These are phyloP conservation scores for Termitomyces sp. DNA, from an alignment of 768 basidiomycete genomes.

Conservation along the genomic window DNA sequence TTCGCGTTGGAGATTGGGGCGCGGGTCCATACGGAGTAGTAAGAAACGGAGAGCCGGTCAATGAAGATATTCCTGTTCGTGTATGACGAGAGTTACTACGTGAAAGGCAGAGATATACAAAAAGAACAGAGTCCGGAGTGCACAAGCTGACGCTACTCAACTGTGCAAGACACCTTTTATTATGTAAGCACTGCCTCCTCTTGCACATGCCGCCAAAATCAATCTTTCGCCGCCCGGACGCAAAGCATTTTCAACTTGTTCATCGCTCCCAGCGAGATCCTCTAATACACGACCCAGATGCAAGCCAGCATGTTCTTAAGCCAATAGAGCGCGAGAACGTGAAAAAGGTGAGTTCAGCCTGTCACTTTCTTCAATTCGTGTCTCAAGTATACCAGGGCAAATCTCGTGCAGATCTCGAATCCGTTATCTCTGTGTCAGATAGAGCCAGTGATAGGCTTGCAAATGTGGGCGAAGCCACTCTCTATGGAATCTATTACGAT, in stretches of 20 bases:
- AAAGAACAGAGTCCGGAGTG: constrained; percentile 10
- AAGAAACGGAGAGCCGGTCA: constrained; percentile 20
- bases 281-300: constrained; percentile 89
- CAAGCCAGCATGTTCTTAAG: constrained; percentile 85
- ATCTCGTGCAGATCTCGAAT: constrained; percentile 77
- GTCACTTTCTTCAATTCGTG: constrained; percentile 11
- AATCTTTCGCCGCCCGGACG: constrained; percentile 84
- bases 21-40: constrained; percentile 37
- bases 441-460: constrained; percentile 39
- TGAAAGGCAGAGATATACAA: constrained; percentile 4
- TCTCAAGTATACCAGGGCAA: constrained; percentile 51
- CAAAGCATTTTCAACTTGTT: constrained; percentile 94
- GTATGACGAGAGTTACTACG: constrained; percentile 7
- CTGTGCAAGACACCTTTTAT: constrained; percentile 14
- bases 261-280: constrained; percentile 96
- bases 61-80: constrained; percentile 19
- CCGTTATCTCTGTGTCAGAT: constrained; percentile 42
- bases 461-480: constrained; percentile 81
- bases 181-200: constrained; percentile 28
- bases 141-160: constrained; percentile 13
- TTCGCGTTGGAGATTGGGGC: constrained; percentile 68
- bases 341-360: constrained; percentile 45
- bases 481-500: constrained; percentile 92
- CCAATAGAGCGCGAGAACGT: constrained; percentile 68
- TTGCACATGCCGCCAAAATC: constrained; percentile 71